Evolutionary conservation across 1,284 basidiomycete species (phyloP).

Genomic region (Malassezia restricta): DNA sequence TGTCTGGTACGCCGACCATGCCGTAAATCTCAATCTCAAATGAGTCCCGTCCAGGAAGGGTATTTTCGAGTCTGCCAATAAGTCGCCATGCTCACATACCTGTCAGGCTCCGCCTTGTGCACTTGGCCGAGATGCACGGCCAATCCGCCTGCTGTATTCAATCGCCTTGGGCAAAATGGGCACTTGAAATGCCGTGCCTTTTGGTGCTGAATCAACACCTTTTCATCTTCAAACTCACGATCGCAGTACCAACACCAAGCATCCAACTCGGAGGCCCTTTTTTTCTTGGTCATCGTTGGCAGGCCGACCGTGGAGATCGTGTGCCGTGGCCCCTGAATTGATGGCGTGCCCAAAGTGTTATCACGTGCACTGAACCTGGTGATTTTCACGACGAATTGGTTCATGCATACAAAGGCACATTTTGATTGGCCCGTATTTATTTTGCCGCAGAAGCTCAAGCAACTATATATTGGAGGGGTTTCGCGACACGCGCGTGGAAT

Average conservation of each 20-base stretch:
- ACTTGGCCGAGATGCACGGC: conserved; percentile 99
- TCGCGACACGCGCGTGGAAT: conserved; percentile 3
- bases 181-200: conserved; percentile 99
- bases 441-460: neutral
- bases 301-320: neutral
- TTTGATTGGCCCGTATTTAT: conserved; percentile 3
- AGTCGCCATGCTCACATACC: conserved; percentile 56
- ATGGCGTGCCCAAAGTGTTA: neutral
- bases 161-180: conserved; percentile 79
- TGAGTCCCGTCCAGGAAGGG: conserved; percentile 84
- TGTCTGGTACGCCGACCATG: conserved; percentile 93
- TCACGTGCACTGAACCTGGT: neutral
- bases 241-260: conserved; percentile 99
- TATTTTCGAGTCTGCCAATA: conserved; percentile 70
- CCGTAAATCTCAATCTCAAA: conserved; percentile 99
- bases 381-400: neutral
- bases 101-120: conserved; percentile 92
- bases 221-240: conserved; percentile 45
- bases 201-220: conserved; percentile 91
- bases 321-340: neutral
- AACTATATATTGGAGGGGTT: neutral
- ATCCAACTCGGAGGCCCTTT: conserved; percentile 39
- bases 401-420: neutral
- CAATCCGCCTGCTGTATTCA: conserved; percentile 92
- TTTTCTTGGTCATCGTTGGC: conserved; percentile 42